Evolutionary conservation across 1,139 yeast genomes (phyloP), one percentile per base, ranked within the genome.

Genomic region (Nakaseomyces nivariensis): DNA sequence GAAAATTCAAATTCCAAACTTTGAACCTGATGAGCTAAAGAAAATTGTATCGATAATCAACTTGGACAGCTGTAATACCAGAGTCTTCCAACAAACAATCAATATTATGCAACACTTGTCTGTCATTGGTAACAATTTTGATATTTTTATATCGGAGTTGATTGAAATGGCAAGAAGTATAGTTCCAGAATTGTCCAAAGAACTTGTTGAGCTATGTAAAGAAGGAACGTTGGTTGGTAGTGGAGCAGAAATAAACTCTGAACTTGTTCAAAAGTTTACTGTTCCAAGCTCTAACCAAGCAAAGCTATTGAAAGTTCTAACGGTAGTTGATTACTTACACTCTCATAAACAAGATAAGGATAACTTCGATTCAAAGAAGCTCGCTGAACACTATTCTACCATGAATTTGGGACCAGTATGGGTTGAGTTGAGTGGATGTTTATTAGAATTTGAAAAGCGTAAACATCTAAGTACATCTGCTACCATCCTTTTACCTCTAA

Each of bases 241-340:
- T 22, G 74, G 73, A 1, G 63, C 71, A 26, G 83, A 76, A 47
- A 64, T 78, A 33, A 79, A 77, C 48, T 74, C 77, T 25, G 78
- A 77, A 48, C 67, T 76, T 1, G 73, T 89, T 56, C 71, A 79
- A 17, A 79, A 79, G 58, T 88, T 90, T 61, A 85, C 94, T 13
- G 81, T 90, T 0, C 80, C 90, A 2, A 81, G 87, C 47, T 85
- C 96, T 0, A 89, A 85, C 53, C 97, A 90, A 65, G 88, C 97
- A 8, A 89, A 89, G 60, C 69, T 92, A 24, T 71, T 92, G 52
- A 74, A 96, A 49, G 82, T 89, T 5, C 72, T 90, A 57, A 90
- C 97, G 0, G 96, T 97, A 0, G 74, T 90, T 54, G 97, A 90
- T 61, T 89, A 85, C 60, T 74, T 90, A 67, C 85, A 80, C 66